Conservation (phyloP, 495 filamentous ascomycete genomes). For the Haplographium delicatum region DNA sequence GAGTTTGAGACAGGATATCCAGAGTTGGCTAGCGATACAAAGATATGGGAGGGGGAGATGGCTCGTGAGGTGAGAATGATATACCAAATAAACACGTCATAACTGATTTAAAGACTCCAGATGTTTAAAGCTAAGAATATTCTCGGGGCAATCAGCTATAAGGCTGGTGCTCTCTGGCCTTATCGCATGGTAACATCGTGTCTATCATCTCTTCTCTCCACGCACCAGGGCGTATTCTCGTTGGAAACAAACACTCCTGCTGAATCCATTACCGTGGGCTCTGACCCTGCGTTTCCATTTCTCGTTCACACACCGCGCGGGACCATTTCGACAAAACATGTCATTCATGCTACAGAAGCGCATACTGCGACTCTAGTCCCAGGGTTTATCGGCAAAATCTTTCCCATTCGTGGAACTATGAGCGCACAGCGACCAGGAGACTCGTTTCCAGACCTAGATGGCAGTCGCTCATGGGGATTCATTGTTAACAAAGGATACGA, state of each 20-base stretch:
- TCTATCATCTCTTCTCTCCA: conserved; percentile 31
- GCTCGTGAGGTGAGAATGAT: background rate
- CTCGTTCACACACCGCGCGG: conserved; percentile 30
- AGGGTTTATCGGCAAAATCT: conserved; percentile 40
- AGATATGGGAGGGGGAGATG: background rate
- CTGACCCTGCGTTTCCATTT: background rate
- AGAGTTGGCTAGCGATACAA: background rate
- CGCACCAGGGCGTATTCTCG: conserved; percentile 24
- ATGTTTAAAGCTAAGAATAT: conserved; percentile 10
- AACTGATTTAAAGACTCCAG: background rate
- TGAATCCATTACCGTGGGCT: background rate
- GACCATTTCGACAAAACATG: conserved; percentile 31
- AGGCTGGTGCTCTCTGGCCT: conserved; percentile 38
- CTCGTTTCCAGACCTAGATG: conserved; percentile 8
- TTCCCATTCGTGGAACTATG: conserved; percentile 45
- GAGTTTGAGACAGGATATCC: background rate
- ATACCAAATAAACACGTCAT: background rate
- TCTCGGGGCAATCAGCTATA: conserved; percentile 32
- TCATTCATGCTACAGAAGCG: conserved; percentile 47
- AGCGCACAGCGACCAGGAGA: conserved; percentile 30
- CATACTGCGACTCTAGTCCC: conserved; percentile 40
- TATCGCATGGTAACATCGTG: conserved; percentile 38
- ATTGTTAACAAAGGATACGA: conserved; percentile 31
- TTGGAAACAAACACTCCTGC: conserved; percentile 38
- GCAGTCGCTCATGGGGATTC: conserved; percentile 26